phyloP scores from a whole-genome alignment of 2,329 filamentous ascomycete genomes.

The Geosmithia flava region DNA sequence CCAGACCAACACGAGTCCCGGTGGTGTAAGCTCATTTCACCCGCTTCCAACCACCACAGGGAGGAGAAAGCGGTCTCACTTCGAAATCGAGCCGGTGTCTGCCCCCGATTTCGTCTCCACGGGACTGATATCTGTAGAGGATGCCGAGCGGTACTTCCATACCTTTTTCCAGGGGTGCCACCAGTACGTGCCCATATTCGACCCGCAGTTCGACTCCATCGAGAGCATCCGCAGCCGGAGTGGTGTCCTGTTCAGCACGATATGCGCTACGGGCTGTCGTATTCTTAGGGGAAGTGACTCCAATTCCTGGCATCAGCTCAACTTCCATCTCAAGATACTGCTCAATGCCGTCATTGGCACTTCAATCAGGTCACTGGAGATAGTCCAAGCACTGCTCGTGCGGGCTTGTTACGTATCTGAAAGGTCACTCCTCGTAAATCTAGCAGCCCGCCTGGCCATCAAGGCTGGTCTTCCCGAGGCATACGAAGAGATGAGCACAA shows the following conservation, averaged over 20 bases:
- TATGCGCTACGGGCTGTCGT: slow-evolving; percentile 38
- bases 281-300: slow-evolving; percentile 25
- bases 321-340: slow-evolving; percentile 27
- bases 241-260: slow-evolving; percentile 35
- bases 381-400: slow-evolving; percentile 36
- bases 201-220: slow-evolving; percentile 25
- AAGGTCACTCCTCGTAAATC: slow-evolving; percentile 33
- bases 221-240: slow-evolving; percentile 30
- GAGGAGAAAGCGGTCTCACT: slow-evolving; percentile 6
- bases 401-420: slow-evolving; percentile 40
- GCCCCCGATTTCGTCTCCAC: slow-evolving; percentile 9
- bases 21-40: not conserved
- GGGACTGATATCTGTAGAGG: slow-evolving; percentile 9
- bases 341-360: slow-evolving; percentile 23
- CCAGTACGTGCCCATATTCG: slow-evolving; percentile 13
- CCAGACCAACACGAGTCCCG: not conserved
- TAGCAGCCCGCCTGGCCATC: slow-evolving; percentile 36
- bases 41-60: not conserved
- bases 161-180: slow-evolving; percentile 14
- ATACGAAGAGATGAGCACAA: slow-evolving; percentile 22
- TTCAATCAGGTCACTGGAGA: slow-evolving; percentile 24
- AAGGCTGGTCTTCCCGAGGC: slow-evolving; percentile 31
- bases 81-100: slow-evolving; percentile 3
- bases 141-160: slow-evolving; percentile 10
- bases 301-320: slow-evolving; percentile 25